These are phyloP conservation scores for Cystobasidium pallidum DNA, from an alignment of 1,284 basidiomycete genomes.

Conservation along the genomic window DNA sequence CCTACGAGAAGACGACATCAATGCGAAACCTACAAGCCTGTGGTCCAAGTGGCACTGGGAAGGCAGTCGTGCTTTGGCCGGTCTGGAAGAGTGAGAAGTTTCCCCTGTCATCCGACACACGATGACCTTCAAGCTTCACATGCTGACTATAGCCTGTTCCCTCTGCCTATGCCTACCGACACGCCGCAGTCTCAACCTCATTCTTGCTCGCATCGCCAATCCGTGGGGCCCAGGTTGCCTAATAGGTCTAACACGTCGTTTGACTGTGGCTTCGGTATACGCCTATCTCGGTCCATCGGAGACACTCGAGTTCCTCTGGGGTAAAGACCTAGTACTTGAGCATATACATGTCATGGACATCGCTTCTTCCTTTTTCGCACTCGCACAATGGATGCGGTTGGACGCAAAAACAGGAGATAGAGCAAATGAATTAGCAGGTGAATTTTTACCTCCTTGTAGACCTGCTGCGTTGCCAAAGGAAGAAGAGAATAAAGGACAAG, in stretches of 20 bases:
- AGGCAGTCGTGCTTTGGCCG: slow-evolving; percentile 36
- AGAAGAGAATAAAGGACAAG: slow-evolving; percentile 19
- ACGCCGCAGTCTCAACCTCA: slow-evolving; percentile 34
- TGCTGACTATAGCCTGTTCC: no score
- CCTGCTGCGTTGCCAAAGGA: slow-evolving; percentile 35
- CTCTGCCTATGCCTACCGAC: no score
- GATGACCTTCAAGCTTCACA: no score
- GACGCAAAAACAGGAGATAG: slow-evolving; percentile 5
- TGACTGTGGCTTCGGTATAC: slow-evolving; percentile 48
- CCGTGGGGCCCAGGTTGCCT: slow-evolving; percentile 36
- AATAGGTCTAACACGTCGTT: slow-evolving; percentile 43
- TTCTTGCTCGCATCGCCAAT: slow-evolving; percentile 40
- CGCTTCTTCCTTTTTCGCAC: slow-evolving; percentile 29
- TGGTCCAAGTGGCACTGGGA: slow-evolving; percentile 39
- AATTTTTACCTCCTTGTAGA: slow-evolving; percentile 32
- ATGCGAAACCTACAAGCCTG: slow-evolving; percentile 21
- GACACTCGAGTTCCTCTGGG: slow-evolving; percentile 48
- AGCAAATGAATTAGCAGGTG: slow-evolving; percentile 35
- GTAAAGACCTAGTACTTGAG: slow-evolving; percentile 40
- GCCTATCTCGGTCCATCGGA: slow-evolving; percentile 46
- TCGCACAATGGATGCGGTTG: slow-evolving; percentile 24
- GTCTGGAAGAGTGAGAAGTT: slow-evolving; percentile 20
- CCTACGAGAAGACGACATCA: slow-evolving; percentile 23
- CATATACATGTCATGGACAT: slow-evolving; percentile 39
- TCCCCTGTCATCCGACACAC: no score